Base-by-base conservation (phyloP, 148 eudicot genomes). In the Rhododendron ovatum region DNA sequence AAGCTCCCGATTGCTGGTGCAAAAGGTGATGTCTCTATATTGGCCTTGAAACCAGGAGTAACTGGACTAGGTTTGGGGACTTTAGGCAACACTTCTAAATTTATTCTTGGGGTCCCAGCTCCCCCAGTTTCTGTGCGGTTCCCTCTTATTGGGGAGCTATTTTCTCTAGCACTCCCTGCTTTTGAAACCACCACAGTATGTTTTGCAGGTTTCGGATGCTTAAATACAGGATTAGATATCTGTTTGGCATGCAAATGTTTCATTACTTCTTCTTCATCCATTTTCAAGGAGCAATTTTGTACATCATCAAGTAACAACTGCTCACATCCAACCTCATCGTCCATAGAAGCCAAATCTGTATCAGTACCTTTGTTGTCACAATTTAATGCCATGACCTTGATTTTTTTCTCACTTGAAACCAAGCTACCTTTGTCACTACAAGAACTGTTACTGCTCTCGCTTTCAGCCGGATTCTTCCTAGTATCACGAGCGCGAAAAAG, bases 391-490 rank as follows among this genome's bases (percentile, higher is more conserved):
- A 84, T 50, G 47, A 90, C 89, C 50, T 84, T 91, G 55, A 89
- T 83, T 88, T 89, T 94, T 84, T 90, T 95, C 91, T 95, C 99
- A 48, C 92, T 90, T 39, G 96, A 93, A 84, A 89, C 61, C 39
- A 92, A 87, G 84, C 98, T 93, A 47, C 94, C 98, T 85, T 89
- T 95, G 85, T 98, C 99, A 88, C 99, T 94, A 88, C 96, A 94
- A 71, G 99, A 94, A 86, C 99, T 92, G 90, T 87, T 92, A 87
- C 99, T 98, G 83, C 93, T 92, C 90, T 94, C 98, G 89, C 98
- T 95, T 87, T 93, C 98, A 82, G 91, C 90, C 92, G 92, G 92
- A 81, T 80, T 89, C 90, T 88, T 98, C 79, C 95, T 86, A 53
- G 87, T 67, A 33, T 89, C 93, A 67, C 92, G 95, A 80, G 82